A percentile compares a stretch with the other conserved stretches of the same genome.
Conservation (phyloP, 2,329 filamentous ascomycete species). For the Cercospora sp. region DNA sequence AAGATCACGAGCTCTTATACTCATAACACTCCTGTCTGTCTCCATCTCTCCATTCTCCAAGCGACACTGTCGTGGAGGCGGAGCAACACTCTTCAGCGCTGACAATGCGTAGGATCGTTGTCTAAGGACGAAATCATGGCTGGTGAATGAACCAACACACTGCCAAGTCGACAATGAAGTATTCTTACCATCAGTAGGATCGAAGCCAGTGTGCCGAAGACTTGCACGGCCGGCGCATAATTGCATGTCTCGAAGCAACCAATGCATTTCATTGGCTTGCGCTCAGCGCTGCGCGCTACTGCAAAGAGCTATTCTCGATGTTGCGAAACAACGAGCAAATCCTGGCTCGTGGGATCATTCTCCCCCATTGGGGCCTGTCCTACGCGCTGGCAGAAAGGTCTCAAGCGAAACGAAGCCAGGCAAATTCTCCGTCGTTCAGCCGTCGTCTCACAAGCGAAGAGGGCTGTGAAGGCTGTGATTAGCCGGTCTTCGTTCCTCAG, state of each 20-base stretch:
- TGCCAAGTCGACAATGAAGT: not conserved
- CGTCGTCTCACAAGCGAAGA: not conserved
- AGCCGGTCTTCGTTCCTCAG: not conserved
- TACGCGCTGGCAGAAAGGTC: not conserved
- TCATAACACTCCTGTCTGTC: not conserved
- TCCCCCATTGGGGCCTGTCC: not conserved
- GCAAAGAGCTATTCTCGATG: not conserved
- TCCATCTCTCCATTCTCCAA: not conserved
- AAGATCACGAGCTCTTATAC: not conserved
- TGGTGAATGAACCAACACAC: not conserved
- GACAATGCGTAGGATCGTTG: not conserved
- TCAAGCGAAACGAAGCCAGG: not conserved
- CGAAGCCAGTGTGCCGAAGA: not conserved
- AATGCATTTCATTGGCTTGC: not conserved
- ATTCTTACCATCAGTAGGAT: conserved; percentile 3
- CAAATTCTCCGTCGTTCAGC: not conserved
- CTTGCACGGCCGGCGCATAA: not conserved
- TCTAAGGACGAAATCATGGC: not conserved
- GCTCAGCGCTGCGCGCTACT: not conserved
- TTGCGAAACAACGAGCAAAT: not conserved
- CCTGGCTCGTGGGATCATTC: not conserved
- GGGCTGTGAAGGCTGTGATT: not conserved
- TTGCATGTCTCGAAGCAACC: not conserved
- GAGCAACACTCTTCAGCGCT: not conserved
- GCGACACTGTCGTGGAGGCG: not conserved